Percentiles rank a stretch among this genome's conserved stretches.
Conservation (phyloP, 768 basidiomycete species). For the Aureoboletus auriporus region DNA sequence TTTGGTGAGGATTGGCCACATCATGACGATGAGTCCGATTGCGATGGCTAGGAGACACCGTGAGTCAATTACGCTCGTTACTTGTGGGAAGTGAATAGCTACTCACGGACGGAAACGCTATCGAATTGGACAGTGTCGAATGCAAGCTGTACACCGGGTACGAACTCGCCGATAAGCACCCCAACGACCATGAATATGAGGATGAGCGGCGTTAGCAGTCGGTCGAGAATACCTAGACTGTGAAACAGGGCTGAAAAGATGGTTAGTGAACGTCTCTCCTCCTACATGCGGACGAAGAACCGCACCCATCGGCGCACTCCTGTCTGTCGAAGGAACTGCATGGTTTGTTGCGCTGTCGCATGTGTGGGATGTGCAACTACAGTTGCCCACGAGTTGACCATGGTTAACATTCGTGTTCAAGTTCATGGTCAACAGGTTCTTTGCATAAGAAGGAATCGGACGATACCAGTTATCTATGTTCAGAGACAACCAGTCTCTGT, state of each 20-base stretch:
- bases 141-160: constrained; percentile 51
- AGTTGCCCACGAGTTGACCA: neutral
- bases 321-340: neutral
- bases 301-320: constrained; percentile 1
- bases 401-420: neutral
- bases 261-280: neutral
- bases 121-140: constrained; percentile 62
- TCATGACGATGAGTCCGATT: constrained; percentile 80
- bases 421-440: no score
- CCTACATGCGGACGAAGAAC: neutral
- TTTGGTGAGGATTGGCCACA: constrained; percentile 80
- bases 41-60: constrained; percentile 55
- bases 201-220: constrained; percentile 61
- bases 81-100: neutral
- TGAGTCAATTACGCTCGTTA: neutral
- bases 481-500: no score
- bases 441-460: no score
- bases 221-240: constrained; percentile 49
- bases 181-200: constrained; percentile 73
- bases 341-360: neutral
- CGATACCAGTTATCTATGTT: no score
- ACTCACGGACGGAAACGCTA: constrained; percentile 76
- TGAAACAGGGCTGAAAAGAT: constrained; percentile 32
- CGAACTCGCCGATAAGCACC: constrained; percentile 69
- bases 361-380: neutral